These are phyloP conservation scores for Picocystis salinarum DNA, from an alignment of 139 green algal genomes.

Conservation along the genomic window DNA sequence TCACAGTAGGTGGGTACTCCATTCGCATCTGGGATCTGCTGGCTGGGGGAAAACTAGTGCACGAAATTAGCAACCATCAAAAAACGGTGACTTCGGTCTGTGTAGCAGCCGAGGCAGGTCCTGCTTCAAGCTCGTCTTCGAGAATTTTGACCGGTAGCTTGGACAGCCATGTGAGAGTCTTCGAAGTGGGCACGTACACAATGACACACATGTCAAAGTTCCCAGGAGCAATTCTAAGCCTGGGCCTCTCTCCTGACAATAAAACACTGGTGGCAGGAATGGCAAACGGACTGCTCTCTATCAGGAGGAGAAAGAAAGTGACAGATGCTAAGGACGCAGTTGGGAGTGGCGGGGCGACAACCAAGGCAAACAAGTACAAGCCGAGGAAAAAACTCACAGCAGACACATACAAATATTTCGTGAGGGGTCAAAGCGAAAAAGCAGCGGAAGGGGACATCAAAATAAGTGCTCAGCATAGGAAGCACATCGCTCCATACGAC, in stretches of 20 bases:
- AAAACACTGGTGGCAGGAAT: conserved; percentile 66
- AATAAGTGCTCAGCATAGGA: conserved; percentile 25
- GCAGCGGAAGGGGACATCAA: conserved; percentile 27
- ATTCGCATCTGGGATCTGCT: conserved; percentile 69
- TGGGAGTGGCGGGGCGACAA: background rate
- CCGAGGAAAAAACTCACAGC: conserved; percentile 31
- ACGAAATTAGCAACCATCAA: conserved; percentile 61
- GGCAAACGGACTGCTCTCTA: conserved; percentile 51
- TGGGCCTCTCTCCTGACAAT: conserved; percentile 49
- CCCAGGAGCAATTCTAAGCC: conserved; percentile 42
- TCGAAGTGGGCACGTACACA: no score
- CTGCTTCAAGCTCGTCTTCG: conserved; percentile 25
- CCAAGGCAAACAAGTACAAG: background rate
- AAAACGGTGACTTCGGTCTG: conserved; percentile 76
- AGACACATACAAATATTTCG: conserved; percentile 61
- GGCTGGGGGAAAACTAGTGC: conserved; percentile 45
- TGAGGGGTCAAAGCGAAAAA: conserved; percentile 40
- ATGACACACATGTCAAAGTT: conserved; percentile 58
- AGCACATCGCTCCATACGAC: conserved; percentile 48
- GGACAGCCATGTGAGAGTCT: conserved; percentile 79
- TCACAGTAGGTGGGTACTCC: conserved; percentile 17
- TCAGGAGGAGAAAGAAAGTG: conserved; percentile 14
- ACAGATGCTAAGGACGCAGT: background rate
- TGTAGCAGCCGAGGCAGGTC: conserved; percentile 29
- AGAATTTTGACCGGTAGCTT: conserved; percentile 71